Base-by-base conservation (phyloP, 2,329 filamentous ascomycete species). In the Penicillium vulpinum region DNA sequence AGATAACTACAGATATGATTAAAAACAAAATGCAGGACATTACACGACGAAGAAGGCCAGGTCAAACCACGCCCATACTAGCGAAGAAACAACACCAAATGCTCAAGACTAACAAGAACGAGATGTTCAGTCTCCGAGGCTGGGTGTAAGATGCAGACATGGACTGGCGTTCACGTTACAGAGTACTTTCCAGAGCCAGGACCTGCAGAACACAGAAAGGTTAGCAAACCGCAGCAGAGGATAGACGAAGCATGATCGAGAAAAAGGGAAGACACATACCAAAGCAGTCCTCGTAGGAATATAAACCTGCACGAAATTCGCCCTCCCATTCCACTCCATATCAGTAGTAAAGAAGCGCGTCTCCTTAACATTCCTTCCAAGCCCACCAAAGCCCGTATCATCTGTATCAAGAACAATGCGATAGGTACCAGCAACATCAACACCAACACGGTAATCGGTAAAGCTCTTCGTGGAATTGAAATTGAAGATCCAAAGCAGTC, bases 401-500 rank as follows among this genome's bases (percentile, higher is more conserved):
- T 99, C 94, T 0, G 88, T 88, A 74, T 93, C 91, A 41, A 99
- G 81, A 4, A 96, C 88, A 53, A 96, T 86, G 54, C 85, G 84
- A 76, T 99, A 99, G 1, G 90, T 96, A 38, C 94, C 94, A 4
- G 88, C 78, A 21, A 85, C 81, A 50, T 97, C 91, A 38, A 99
- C 83, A 18, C 94, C 94, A 45, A 99, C 88, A 36, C 93, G 86
- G 74, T 97, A 99, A 76, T 97, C 94, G 11, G 88, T 88, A 77
- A 89, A 99, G 75, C 91, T 96, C 64, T 88, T 78, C 28, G 84
- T 85, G 0, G 90, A 87, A 72, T 97, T 88, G 82, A 97, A 97
- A 78, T 99, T 99, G 83, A 99, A 97, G 67, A 97, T 83, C 81
- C 92, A 99, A 11, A 99, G 81, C 57, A 96, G 78, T 0, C 92